Percentiles rank a stretch among this genome's conserved stretches.
Evolutionary conservation across 495 filamentous ascomycete species (phyloP).

Genomic region (Penicillium manginii): DNA sequence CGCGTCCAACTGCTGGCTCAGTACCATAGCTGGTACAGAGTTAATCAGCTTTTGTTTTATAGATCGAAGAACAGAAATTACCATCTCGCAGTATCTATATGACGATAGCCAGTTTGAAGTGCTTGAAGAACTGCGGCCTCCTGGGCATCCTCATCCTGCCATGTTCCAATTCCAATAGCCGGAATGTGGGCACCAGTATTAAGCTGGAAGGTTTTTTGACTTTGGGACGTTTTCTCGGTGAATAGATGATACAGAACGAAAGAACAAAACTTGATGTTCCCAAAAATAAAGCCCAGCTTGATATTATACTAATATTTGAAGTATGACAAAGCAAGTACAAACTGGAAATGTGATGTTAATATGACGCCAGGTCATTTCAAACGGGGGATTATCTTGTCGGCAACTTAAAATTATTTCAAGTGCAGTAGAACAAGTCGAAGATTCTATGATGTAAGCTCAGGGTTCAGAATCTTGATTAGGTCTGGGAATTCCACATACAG

Average conservation of each 20-base stretch:
- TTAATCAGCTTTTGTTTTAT: not conserved
- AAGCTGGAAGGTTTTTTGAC: slow-evolving; percentile 29
- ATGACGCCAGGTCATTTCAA: too few species aligned
- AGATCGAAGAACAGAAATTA: slow-evolving; percentile 29
- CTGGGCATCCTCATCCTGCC: slow-evolving; percentile 52
- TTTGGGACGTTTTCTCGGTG: not conserved
- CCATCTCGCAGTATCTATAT: slow-evolving; percentile 63
- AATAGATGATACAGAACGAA: not conserved
- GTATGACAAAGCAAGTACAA: too few species aligned
- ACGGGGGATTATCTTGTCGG: too few species aligned
- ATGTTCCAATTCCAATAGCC: slow-evolving; percentile 52
- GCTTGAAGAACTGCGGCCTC: slow-evolving; percentile 51
- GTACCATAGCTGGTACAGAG: slow-evolving; percentile 48
- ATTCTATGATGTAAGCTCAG: too few species aligned
- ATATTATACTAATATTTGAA: too few species aligned
- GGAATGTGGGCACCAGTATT: slow-evolving; percentile 57
- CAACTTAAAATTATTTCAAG: too few species aligned
- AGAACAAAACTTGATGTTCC: not conserved
- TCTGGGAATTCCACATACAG: too few species aligned
- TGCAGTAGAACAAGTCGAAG: too few species aligned
- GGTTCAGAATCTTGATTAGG: too few species aligned
- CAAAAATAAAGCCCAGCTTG: too few species aligned
- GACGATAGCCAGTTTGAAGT: slow-evolving; percentile 60
- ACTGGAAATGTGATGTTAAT: too few species aligned
- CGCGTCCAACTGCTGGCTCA: slow-evolving; percentile 56